Percentiles rank a stretch among this genome's conserved stretches.
Conservation (phyloP, 176 grass and related monocot species). For the Zoysia pacifica region DNA sequence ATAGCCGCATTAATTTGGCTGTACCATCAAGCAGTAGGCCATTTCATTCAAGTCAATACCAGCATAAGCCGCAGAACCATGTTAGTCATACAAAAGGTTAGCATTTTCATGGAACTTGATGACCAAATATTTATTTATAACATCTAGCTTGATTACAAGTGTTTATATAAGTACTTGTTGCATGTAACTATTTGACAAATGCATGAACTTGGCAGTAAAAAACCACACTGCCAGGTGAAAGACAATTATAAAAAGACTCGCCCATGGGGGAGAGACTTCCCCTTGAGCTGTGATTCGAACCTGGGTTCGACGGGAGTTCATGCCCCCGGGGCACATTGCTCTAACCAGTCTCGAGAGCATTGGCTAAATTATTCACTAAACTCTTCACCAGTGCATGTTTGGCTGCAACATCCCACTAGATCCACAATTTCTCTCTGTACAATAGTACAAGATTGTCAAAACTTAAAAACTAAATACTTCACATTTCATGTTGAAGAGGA, state of each 20-base stretch:
- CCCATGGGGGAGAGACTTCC: too few relatives aligned
- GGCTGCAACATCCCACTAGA: not conserved
- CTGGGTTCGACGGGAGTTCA: not conserved
- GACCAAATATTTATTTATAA: not conserved
- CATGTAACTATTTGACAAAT: not conserved
- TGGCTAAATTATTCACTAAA: not conserved
- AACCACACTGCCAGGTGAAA: not conserved
- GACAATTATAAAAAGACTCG: not conserved
- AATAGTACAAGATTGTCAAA: not conserved
- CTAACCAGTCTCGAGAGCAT: not conserved
- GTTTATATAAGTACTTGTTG: not conserved
- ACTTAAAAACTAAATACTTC: conserved; percentile 11
- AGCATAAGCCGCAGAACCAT: conserved; percentile 18
- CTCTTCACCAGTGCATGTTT: not conserved
- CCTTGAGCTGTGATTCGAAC: not conserved
- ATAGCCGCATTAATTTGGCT: conserved; percentile 1
- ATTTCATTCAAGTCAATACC: conserved; percentile 38
- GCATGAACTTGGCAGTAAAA: not conserved
- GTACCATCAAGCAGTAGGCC: conserved; percentile 4
- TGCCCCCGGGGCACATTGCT: not conserved
- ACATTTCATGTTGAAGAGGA: not conserved
- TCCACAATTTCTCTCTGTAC: not conserved
- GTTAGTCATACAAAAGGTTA: conserved; percentile 54
- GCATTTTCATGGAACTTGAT: conserved; percentile 18
- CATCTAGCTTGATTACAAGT: conserved; percentile 16